These are phyloP conservation scores for Penicillium tannophilum DNA, from an alignment of 495 filamentous ascomycete species.

Conservation along the genomic window DNA sequence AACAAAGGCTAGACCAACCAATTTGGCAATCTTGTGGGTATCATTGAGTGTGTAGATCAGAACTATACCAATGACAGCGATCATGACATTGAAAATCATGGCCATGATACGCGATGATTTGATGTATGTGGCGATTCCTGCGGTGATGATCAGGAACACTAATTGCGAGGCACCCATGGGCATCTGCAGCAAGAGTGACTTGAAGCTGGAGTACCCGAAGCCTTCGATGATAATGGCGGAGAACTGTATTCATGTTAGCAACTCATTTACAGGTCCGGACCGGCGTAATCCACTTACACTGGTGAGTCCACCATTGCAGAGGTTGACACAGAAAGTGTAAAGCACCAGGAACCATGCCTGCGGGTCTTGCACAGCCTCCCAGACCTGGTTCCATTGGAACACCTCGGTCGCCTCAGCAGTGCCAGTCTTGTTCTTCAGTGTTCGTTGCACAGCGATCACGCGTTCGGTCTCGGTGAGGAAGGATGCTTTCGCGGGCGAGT, in stretches of 20 bases:
- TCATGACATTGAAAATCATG: constrained; percentile 17
- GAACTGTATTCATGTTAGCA: constrained; percentile 8
- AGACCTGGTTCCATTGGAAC: constrained; percentile 51
- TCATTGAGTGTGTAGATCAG: constrained; percentile 25
- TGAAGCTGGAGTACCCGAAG: constrained; percentile 31
- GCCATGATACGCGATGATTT: constrained; percentile 14
- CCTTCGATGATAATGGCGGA: constrained; percentile 26
- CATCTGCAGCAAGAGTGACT: constrained; percentile 28
- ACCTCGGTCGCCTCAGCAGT: constrained; percentile 46
- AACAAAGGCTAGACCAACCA: constrained; percentile 52
- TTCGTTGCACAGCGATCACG: constrained; percentile 48
- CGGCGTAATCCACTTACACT: constrained; percentile 14
- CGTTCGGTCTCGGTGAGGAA: constrained; percentile 42
- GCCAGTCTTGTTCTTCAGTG: constrained; percentile 38
- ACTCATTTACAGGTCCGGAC: not conserved
- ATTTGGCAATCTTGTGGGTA: constrained; percentile 38
- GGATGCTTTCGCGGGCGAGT: constrained; percentile 48
- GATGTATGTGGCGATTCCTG: constrained; percentile 23
- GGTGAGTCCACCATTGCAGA: constrained; percentile 31
- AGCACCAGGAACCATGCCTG: constrained; percentile 32
- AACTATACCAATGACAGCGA: constrained; percentile 12
- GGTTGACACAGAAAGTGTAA: constrained; percentile 23
- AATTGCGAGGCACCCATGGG: constrained; percentile 30
- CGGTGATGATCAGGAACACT: constrained; percentile 27
- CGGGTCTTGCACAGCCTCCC: constrained; percentile 42